Percentiles rank a stretch among this genome's conserved stretches.
phyloP scores from a whole-genome alignment of 352 stramenopile genomes.

The Pythium phragmiticola region DNA sequence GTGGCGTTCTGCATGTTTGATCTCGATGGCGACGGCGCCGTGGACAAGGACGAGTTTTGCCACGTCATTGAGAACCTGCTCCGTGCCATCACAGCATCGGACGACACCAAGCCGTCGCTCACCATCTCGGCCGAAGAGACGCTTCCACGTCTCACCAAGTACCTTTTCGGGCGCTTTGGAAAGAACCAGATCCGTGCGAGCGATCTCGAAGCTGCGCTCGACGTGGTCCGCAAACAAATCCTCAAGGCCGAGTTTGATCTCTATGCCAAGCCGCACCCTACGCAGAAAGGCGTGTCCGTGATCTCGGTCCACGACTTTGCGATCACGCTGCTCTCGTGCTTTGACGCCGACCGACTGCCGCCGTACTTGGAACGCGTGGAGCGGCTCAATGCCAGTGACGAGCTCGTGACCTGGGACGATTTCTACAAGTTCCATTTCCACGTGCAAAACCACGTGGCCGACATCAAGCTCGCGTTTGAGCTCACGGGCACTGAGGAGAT shows the following conservation, averaged over 20 bases:
- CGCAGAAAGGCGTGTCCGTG: slow-evolving; percentile 35
- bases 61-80: slow-evolving; percentile 71
- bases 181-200: slow-evolving; percentile 56
- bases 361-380: slow-evolving; percentile 61
- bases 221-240: slow-evolving; percentile 57
- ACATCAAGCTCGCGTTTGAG: slow-evolving; percentile 77
- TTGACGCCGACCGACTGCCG: slow-evolving; percentile 63
- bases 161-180: slow-evolving; percentile 58
- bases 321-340: slow-evolving; percentile 70
- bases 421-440: slow-evolving; percentile 76
- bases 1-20: slow-evolving; percentile 85
- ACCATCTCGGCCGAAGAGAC: slow-evolving; percentile 41
- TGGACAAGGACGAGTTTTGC: slow-evolving; percentile 75
- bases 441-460: slow-evolving; percentile 63
- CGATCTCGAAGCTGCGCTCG: slow-evolving; percentile 50
- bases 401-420: slow-evolving; percentile 65
- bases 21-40: slow-evolving; percentile 65
- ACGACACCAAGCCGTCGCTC: slow-evolving; percentile 18
- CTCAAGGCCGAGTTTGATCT: slow-evolving; percentile 71
- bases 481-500: slow-evolving; percentile 61
- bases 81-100: slow-evolving; percentile 34
- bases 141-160: slow-evolving; percentile 58
- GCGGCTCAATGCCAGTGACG: slow-evolving; percentile 55
- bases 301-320: slow-evolving; percentile 81
- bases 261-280: slow-evolving; percentile 50